A percentile compares a stretch with the other conserved stretches of the same genome.
phyloP scores from a whole-genome alignment of 2,329 filamentous ascomycete species.

The Paecilomyces niveus region DNA sequence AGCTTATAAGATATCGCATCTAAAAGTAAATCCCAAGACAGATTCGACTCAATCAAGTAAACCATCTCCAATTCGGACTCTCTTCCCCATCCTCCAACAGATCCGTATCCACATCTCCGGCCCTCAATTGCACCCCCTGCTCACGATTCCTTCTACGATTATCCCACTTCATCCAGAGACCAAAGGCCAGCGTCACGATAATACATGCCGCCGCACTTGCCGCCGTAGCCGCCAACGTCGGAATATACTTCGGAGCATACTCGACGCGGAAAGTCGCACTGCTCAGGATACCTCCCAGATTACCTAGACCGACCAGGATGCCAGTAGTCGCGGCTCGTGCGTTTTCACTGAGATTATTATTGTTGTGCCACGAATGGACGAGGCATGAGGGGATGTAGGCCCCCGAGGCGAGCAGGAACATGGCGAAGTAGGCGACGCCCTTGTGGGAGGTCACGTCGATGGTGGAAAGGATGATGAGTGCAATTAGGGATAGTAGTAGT shows the following conservation, averaged over 20 bases:
- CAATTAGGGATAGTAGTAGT: conserved; percentile 34
- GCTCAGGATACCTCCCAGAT: conserved; percentile 42
- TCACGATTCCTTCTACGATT: conserved; percentile 34
- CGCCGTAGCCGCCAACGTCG: conserved; percentile 40
- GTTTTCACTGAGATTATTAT: conserved; percentile 47
- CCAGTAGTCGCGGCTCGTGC: conserved; percentile 43
- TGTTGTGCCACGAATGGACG: conserved; percentile 47
- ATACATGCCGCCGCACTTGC: conserved; percentile 39
- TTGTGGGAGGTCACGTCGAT: conserved; percentile 38
- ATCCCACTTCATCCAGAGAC: conserved; percentile 41
- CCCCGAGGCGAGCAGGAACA: conserved; percentile 39
- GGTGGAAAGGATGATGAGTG: conserved; percentile 38
- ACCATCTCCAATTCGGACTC: conserved; percentile 25
- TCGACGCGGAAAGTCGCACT: conserved; percentile 40
- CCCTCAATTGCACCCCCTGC: conserved; percentile 27
- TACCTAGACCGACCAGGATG: conserved; percentile 42
- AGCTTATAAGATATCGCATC: neutral
- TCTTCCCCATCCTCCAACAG: conserved; percentile 32
- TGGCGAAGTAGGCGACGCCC: conserved; percentile 44
- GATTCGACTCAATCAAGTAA: neutral
- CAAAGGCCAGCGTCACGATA: conserved; percentile 29
- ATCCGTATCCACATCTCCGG: conserved; percentile 34
- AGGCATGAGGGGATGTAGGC: conserved; percentile 43
- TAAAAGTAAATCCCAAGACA: neutral
- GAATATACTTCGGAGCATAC: conserved; percentile 44